Base-by-base conservation (phyloP, 2,329 filamentous ascomycete species). In the Cercospora berteroae region DNA sequence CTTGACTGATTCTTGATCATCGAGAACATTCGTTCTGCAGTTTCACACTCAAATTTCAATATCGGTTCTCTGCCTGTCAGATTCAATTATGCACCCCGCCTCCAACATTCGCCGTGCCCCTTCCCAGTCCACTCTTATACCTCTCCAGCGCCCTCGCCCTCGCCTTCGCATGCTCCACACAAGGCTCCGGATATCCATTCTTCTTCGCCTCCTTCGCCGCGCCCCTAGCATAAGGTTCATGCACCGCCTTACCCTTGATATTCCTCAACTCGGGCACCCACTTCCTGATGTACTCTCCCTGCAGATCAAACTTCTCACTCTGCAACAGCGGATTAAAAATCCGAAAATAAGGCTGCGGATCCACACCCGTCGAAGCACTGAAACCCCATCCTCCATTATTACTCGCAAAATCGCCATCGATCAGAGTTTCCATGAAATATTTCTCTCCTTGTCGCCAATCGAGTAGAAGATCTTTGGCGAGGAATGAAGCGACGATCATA, bases 261-360 rank as follows among this genome's bases (percentile, higher is more conserved):
- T 79, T 84, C 27, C 80, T 83, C 68, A 97, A 80, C 80, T 97
- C 93, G 0, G 89, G 89, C 8, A 97, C 83, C 93, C 93, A 97
- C 67, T 87, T 87, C 42, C 90, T 85, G 65, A 97, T 96, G 77
- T 94, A 97, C 16, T 88, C 87, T 0, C 93, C 94, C 0, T 90
- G 83, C 0, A 85, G 82, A 76, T 97, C 93, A 73, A 96, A 96
- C 79, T 90, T 94, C 83, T 95, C 91, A 72, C 90, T 92, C 81
- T 97, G 93, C 18, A 92, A 80, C 55, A 93, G 77, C 0, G 93
- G 93, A 74, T 96, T 97, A 80, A 97, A 97, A 61, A 97, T 91
- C 6, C 93, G 86, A 70, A 97, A 97, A 77, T 96, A 97, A 0
- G 93, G 93, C 79, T 96, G 91, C 1, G 92, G 91, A 77, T 96